phyloP scores from a whole-genome alignment of 2,329 filamentous ascomycete species.

The Ophiostoma sp. region DNA sequence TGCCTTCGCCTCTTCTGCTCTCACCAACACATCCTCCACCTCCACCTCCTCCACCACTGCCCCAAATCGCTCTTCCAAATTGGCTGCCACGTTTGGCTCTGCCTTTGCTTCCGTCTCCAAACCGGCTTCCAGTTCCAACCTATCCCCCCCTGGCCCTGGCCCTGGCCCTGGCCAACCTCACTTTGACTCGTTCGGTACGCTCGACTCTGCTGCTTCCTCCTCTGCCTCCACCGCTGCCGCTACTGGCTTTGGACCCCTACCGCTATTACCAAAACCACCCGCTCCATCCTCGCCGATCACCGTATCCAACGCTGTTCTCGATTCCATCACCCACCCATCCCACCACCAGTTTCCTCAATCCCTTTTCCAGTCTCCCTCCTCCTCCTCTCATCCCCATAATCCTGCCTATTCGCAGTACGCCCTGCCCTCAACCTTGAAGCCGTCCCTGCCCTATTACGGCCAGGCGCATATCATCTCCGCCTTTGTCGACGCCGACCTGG shows the following conservation, averaged over 20 bases:
- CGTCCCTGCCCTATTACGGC: constrained; percentile 3
- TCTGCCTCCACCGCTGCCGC: constrained; percentile 19
- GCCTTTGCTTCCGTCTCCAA: neutral
- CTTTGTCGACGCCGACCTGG: constrained; percentile 13
- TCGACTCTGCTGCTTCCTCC: neutral
- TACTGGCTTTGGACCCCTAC: constrained; percentile 20
- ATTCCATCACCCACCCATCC: constrained; percentile 17
- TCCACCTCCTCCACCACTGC: constrained; percentile 18
- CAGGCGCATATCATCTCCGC: constrained; percentile 20
- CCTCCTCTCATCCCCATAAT: neutral
- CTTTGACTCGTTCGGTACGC: neutral
- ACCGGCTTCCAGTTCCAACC: neutral
- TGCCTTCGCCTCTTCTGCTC: constrained; percentile 23
- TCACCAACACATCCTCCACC: constrained; percentile 10
- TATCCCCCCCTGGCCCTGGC: neutral
- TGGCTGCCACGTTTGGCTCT: neutral
- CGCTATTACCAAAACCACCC: constrained; percentile 19
- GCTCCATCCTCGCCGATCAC: constrained; percentile 25
- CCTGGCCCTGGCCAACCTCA: neutral
- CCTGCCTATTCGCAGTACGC: neutral
- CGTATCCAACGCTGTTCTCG: constrained; percentile 22
- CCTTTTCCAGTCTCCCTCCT: neutral
- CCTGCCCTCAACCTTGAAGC: neutral
- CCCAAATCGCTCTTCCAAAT: neutral
- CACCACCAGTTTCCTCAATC: constrained; percentile 11